Percentiles rank a stretch among this genome's conserved stretches.
phyloP scores from a whole-genome alignment of 2,329 filamentous ascomycete genomes.

The Calycina marina region DNA sequence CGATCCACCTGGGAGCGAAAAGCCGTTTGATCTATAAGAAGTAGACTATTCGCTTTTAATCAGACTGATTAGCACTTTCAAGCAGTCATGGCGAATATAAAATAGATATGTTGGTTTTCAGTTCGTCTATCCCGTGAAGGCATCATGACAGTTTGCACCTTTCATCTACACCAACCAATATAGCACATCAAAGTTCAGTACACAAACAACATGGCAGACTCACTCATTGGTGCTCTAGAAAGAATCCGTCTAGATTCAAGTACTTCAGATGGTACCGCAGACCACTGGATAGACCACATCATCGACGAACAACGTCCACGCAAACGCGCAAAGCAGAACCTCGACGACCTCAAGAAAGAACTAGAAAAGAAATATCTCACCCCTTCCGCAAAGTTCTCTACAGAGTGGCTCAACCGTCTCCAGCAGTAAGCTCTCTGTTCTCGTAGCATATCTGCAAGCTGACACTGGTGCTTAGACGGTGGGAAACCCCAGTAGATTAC shows the following conservation, averaged over 20 bases:
- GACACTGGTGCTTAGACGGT: conserved; percentile 35
- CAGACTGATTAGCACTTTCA: too few relatives aligned
- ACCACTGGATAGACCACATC: conserved; percentile 41
- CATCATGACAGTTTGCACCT: too few relatives aligned
- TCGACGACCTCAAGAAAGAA: conserved; percentile 49
- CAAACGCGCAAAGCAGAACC: conserved; percentile 35
- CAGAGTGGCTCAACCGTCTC: conserved; percentile 74
- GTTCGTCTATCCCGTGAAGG: too few relatives aligned
- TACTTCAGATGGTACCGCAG: conserved; percentile 19
- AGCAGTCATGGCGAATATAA: too few relatives aligned
- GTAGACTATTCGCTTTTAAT: too few relatives aligned
- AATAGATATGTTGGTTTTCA: too few relatives aligned
- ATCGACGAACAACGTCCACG: conserved; percentile 37
- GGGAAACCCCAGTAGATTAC: conserved; percentile 71
- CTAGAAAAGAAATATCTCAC: conserved; percentile 67
- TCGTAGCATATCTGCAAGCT: neutral
- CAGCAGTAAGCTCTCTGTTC: conserved; percentile 47
- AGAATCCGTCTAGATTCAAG: conserved; percentile 29
- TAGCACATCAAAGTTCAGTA: too few relatives aligned
- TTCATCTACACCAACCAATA: too few relatives aligned
- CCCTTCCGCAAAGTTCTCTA: conserved; percentile 65
- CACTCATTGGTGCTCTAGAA: conserved; percentile 33
- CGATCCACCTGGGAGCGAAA: too few relatives aligned
- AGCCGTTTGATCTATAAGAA: too few relatives aligned
- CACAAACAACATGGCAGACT: conserved; percentile 17